Percentiles rank a stretch among this genome's conserved stretches.
Evolutionary conservation across 768 basidiomycete species (phyloP).

Genomic region (Mycena crocata): DNA sequence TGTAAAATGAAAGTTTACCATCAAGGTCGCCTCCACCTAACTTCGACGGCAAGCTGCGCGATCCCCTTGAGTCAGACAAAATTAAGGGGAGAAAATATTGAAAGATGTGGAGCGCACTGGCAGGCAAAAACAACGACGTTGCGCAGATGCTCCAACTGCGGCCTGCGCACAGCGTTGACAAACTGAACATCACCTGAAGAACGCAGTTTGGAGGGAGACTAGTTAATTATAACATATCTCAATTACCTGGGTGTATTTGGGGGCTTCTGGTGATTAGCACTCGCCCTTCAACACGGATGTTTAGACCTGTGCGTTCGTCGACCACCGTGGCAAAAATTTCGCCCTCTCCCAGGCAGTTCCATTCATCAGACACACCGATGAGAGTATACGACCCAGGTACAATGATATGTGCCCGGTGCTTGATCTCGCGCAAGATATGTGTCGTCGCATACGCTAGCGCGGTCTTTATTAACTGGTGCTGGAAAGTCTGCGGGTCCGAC

Average conservation of each 20-base stretch:
- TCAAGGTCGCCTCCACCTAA: conserved; percentile 68
- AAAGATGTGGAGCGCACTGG: conserved; percentile 44
- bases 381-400: conserved; percentile 62
- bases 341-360: conserved; percentile 56
- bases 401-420: conserved; percentile 61
- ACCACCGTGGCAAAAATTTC: conserved; percentile 59
- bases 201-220: no score
- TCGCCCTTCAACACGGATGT: conserved; percentile 46
- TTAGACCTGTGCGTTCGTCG: conserved; percentile 43
- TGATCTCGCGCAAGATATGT: conserved; percentile 63
- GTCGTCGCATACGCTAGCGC: conserved; percentile 52
- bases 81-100: background rate
- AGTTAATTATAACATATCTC: no score
- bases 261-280: conserved; percentile 64
- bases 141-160: conserved; percentile 51
- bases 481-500: conserved; percentile 32
- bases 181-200: conserved; percentile 56
- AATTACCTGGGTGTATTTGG: conserved; percentile 66
- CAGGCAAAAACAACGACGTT: conserved; percentile 66
- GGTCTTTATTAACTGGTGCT: conserved; percentile 51
- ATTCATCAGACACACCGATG: conserved; percentile 65
- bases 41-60: conserved; percentile 56
- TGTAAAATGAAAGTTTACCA: conserved; percentile 50
- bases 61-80: conserved; percentile 44
- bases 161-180: conserved; percentile 54